Evolutionary conservation across 495 filamentous ascomycete genomes (phyloP), one percentile per base, ranked within the genome.

Genomic region (Alectoria sarmentosa): DNA sequence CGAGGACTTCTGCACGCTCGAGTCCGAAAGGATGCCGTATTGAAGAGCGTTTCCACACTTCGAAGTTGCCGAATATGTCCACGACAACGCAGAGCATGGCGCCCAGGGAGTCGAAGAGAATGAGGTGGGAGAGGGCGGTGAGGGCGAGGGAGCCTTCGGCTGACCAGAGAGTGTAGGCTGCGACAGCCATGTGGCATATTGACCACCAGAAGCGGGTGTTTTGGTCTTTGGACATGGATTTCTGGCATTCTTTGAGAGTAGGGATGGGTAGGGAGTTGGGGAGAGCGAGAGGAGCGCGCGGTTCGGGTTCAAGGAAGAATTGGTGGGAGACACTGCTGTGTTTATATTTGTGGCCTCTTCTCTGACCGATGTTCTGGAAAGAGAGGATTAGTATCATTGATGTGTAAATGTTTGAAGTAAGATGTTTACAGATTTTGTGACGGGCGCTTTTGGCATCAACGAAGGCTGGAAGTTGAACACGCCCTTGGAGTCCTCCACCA

Each of bases 401-500:
- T 37, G 48, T 39, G 44, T 36, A 57, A 46, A 65, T 56, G 60
- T 34, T 60, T 44, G 38, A 36, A 60, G n/a, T 32, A 17, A 17
- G 34, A 38, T 14, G 75, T 86, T 62, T 82, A 94, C 90, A 54
- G 92, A 90, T 76, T 94, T 96, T 36, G 82, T 73, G 58, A 90
- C 86, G 11, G 91, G 88, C 13, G 83, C 79, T 48, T 90, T 87
- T 14, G 88, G 84, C 71, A 92, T 88, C 28, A 88, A 79, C 69
- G 89, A 88, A 19, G 94, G 88, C 76, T 93, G 84, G 77, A 98
- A 98, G 77, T 96, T 98, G 84, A 98, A 98, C 5, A 92, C 93
- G 44, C 77, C 76, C 32, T 76, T 70, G 32, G 74, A 69, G 61
- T 74, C 72, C 65, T 81, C 78, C 44, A 71, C 76, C 76, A 77